Base-by-base conservation (phyloP, 2,329 filamentous ascomycete genomes). In the Nothophoma quercina region DNA sequence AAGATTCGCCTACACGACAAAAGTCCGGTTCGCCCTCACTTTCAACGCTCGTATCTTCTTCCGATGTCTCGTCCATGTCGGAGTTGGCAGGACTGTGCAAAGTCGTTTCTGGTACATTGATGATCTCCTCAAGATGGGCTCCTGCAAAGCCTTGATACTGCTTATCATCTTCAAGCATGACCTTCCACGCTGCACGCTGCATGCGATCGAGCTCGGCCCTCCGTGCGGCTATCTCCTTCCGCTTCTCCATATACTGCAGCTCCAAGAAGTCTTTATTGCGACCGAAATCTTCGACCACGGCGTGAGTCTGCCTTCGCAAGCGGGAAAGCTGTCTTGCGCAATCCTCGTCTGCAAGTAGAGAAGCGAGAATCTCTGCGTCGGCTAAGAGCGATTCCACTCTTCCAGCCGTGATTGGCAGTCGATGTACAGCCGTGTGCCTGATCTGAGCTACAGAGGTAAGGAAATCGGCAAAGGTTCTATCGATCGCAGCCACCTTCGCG, bases 181-280 rank as follows among this genome's bases (percentile, higher is more conserved):
- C 26, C 5, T 47, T 25, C 33, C 25, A 36, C 3, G 33, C 43
- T n/a, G 33, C 43, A 10, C 12, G 26, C 12, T 47, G 33, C 18
- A 38, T 30, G 18, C 33, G 35, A 15, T 38, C 43, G 10, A 47
- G 21, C 5, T 47, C 43, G 19, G 43, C 43, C 21, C 43, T 47
- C 7, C 28, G 6, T 23, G 33, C 43, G 9, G 33, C 33, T 23
- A 47, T 22, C n/a, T 39, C 33, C 18, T 30, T 47, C 2, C 43
- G 18, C 32, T 30, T 47, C 9, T 39, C 43, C 25, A 39, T 18
- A 16, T 30, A 32, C 15, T 25, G 23, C 12, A 9, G 6, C 23
- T 47, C 33, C 25, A 47, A 30, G 4, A 47, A 21, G 15, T 47
- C 43, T 18, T 47, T 38, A 15, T 47, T 47, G 8, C 43, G 33